Percentiles rank a stretch among this genome's conserved stretches.
phyloP scores from a whole-genome alignment of 2,329 filamentous ascomycete species.

The Setomelanomma holmii region DNA sequence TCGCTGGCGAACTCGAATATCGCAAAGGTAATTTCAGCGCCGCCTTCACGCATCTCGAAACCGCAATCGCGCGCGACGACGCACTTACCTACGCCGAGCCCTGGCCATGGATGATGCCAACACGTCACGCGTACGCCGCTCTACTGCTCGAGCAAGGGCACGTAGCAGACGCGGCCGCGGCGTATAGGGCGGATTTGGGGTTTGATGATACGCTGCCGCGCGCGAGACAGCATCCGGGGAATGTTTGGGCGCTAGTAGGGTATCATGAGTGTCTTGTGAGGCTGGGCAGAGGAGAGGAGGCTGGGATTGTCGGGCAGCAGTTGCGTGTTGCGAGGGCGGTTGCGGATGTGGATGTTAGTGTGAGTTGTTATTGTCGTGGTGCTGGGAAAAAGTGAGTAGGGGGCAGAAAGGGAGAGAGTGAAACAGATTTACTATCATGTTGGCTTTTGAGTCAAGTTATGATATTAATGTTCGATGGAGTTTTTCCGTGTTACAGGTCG shows the following conservation, averaged over 20 bases:
- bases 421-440: not conserved
- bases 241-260: conserved; percentile 78
- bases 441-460: too few relatives aligned
- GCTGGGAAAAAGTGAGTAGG: conserved; percentile 8
- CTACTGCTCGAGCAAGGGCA: conserved; percentile 71
- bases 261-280: conserved; percentile 72
- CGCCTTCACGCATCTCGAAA: conserved; percentile 67
- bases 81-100: conserved; percentile 74
- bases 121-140: conserved; percentile 73
- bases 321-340: conserved; percentile 61
- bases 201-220: conserved; percentile 64
- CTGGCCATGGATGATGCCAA: conserved; percentile 82
- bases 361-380: conserved; percentile 64
- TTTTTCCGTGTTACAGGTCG: too few relatives aligned
- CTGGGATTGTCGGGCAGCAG: conserved; percentile 56
- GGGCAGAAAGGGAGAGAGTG: not conserved
- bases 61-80: conserved; percentile 67
- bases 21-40: conserved; percentile 63
- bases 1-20: conserved; percentile 77
- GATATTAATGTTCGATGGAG: too few relatives aligned
- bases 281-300: conserved; percentile 59
- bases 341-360: conserved; percentile 65
- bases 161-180: conserved; percentile 46
- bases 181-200: conserved; percentile 51
- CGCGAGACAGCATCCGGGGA: conserved; percentile 71